Conservation (phyloP, 805 yeast species). For the Hagleromyces aurorensis region DNA sequence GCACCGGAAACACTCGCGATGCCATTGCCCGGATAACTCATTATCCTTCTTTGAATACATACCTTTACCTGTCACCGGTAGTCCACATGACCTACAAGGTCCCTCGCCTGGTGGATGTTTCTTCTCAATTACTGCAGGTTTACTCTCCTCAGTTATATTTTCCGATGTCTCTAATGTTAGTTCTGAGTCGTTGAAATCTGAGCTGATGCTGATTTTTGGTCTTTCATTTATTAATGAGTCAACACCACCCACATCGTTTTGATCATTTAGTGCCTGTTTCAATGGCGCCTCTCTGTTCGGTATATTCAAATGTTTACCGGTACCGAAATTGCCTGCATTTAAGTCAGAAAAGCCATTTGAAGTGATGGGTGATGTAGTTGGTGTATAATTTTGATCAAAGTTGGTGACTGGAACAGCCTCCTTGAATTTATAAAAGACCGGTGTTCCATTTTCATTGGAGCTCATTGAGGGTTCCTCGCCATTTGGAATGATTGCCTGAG, state of each 20-base stretch:
- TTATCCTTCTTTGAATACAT: conserved; percentile 72
- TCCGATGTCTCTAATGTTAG: too few species aligned
- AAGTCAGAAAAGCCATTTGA: too few species aligned
- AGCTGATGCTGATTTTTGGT: too few species aligned
- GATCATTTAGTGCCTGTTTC: too few species aligned
- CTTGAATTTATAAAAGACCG: conserved; percentile 19
- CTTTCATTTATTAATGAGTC: too few species aligned
- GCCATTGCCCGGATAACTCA: conserved; percentile 92
- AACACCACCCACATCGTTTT: too few species aligned
- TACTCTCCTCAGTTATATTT: too few species aligned
- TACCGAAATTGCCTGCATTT: too few species aligned
- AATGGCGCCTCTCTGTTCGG: too few species aligned
- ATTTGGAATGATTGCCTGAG: conserved; percentile 6
- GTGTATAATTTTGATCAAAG: conserved; percentile 1
- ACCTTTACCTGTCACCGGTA: conserved; percentile 50
- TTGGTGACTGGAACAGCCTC: conserved; percentile 1
- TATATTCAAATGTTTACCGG: too few species aligned
- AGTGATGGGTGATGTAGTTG: not conserved
- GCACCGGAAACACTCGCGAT: conserved; percentile 77
- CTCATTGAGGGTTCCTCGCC: conserved; percentile 2
- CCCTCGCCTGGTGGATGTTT: conserved; percentile 56
- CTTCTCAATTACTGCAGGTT: too few species aligned
- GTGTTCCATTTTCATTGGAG: conserved; percentile 15
- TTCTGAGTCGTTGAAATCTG: too few species aligned
- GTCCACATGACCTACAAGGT: conserved; percentile 70